Percentiles rank a stretch among this genome's conserved stretches.
These are phyloP conservation scores for Syzygium aromaticum DNA, from an alignment of 345 rosid species.

Conservation along the genomic window DNA sequence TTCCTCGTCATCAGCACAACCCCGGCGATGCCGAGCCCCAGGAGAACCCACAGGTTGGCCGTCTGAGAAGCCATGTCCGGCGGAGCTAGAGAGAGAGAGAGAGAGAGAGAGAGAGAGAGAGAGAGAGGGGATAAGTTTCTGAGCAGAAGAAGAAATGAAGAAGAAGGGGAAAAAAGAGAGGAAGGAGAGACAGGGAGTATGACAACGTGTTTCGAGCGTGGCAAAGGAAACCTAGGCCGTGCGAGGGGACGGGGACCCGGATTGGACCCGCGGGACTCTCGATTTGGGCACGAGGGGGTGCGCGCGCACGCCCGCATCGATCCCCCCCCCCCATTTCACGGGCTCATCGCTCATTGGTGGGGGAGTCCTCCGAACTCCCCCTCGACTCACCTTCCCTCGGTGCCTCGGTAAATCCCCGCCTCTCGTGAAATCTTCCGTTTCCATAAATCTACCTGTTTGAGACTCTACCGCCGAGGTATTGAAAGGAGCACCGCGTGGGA, in stretches of 20 bases:
- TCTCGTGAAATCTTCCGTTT: too few relatives aligned
- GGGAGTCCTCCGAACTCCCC: background rate
- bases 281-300: background rate
- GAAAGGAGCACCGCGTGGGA: background rate
- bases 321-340: background rate
- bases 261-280: background rate
- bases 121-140: background rate
- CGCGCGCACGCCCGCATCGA: too few relatives aligned
- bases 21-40: slow-evolving; percentile 85
- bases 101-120: background rate
- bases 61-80: slow-evolving; percentile 8
- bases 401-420: too few relatives aligned
- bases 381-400: too few relatives aligned
- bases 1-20: slow-evolving; percentile 48
- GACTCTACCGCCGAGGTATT: background rate
- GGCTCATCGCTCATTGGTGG: background rate
- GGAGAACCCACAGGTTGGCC: slow-evolving; percentile 75
- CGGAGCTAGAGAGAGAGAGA: background rate
- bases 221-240: background rate
- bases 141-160: background rate
- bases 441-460: too few relatives aligned
- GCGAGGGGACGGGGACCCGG: background rate
- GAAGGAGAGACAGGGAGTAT: background rate
- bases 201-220: background rate
- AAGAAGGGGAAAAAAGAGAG: too few relatives aligned